Conservation (phyloP, 345 rosid genomes). For the Reutealis trisperma region DNA sequence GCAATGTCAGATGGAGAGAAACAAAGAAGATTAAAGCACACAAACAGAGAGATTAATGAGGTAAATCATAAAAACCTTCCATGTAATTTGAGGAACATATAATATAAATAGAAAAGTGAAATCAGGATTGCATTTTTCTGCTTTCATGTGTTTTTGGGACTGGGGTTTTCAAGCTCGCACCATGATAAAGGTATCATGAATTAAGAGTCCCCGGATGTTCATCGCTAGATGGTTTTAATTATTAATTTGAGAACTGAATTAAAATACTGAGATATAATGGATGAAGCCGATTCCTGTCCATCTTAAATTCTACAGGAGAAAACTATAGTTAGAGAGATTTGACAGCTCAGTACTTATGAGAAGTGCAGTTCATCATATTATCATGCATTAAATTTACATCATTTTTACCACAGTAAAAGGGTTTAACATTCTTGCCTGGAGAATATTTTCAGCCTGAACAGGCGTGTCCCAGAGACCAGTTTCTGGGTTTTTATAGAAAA, state of each 20-base stretch:
- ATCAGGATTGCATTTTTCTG: no score
- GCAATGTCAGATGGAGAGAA: neutral
- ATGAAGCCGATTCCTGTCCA: neutral
- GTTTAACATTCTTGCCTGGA: constrained; percentile 55
- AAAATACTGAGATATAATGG: neutral
- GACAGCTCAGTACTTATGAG: neutral
- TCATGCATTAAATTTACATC: neutral
- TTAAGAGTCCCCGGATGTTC: neutral
- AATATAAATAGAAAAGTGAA: no score
- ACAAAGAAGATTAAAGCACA: neutral
- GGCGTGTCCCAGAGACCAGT: constrained; percentile 98
- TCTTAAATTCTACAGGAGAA: neutral
- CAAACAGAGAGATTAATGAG: no score
- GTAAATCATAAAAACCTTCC: no score
- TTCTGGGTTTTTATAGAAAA: constrained; percentile 69
- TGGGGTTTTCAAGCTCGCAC: no score
- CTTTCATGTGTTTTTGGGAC: no score
- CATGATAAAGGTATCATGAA: no score
- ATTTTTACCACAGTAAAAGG: neutral
- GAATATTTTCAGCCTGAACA: constrained; percentile 78
- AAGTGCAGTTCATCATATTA: constrained; percentile 2
- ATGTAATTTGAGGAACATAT: no score
- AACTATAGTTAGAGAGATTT: neutral
- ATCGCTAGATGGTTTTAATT: neutral
- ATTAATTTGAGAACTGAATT: neutral